Conservation (phyloP, 768 basidiomycete genomes). For the Lenzites betulinus region DNA sequence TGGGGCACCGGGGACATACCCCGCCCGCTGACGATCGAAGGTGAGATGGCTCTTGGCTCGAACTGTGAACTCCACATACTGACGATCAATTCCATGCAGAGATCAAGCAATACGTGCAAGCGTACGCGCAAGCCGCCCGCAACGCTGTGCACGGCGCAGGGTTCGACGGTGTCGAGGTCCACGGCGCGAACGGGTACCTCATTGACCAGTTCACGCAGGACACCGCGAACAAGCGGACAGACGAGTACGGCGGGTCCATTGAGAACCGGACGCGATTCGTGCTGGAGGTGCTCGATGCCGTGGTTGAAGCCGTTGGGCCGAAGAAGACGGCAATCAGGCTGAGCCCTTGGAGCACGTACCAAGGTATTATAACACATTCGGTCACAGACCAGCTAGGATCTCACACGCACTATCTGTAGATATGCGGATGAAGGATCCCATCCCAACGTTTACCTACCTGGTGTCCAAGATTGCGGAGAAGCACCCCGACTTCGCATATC, state of each 20-base stretch:
- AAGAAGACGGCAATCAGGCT: neutral
- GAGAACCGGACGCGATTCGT: slow-evolving; percentile 46
- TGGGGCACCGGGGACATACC: too few relatives aligned
- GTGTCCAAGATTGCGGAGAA: slow-evolving; percentile 38
- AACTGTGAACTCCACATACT: too few relatives aligned
- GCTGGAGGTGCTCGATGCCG: slow-evolving; percentile 40
- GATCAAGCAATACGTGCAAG: slow-evolving; percentile 43
- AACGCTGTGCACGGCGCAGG: slow-evolving; percentile 33
- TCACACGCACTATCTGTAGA: slow-evolving; percentile 13
- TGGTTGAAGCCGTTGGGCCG: slow-evolving; percentile 23
- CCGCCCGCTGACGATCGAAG: neutral
- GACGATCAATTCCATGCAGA: slow-evolving; percentile 4
- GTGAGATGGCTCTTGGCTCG: too few relatives aligned
- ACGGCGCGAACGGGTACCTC: slow-evolving; percentile 32
- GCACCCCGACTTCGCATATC: slow-evolving; percentile 44
- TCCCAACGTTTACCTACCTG: slow-evolving; percentile 54
- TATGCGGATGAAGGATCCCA: slow-evolving; percentile 56
- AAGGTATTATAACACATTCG: slow-evolving; percentile 20
- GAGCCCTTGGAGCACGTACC: slow-evolving; percentile 19
- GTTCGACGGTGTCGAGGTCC: slow-evolving; percentile 29
- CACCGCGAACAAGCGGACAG: slow-evolving; percentile 43
- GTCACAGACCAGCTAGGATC: neutral
- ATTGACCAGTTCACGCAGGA: slow-evolving; percentile 44
- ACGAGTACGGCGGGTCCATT: slow-evolving; percentile 49
- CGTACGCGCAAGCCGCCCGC: slow-evolving; percentile 27